Evolutionary conservation across 83 land plant species (phyloP).

Genomic region (Picea engelmannii): DNA sequence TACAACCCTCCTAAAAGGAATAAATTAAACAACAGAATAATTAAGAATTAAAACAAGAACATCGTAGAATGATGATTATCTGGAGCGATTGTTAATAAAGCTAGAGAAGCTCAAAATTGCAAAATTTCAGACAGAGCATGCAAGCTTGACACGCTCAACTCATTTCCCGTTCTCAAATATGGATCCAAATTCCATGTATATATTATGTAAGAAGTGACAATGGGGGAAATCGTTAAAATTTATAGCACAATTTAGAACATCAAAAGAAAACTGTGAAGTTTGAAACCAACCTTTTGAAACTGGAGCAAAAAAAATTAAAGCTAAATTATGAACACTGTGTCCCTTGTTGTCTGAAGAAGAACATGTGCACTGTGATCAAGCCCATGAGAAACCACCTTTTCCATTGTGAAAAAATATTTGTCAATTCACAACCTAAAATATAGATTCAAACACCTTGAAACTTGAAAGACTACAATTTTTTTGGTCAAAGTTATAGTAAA

Average conservation of each 20-base stretch:
- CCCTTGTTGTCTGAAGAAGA: slow-evolving; percentile 67
- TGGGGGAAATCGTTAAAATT: background rate
- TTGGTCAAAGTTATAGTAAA: background rate
- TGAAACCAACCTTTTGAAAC: background rate
- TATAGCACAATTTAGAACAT: background rate
- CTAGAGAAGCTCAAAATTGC: background rate
- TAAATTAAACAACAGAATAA: no score
- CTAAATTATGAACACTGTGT: slow-evolving; percentile 23
- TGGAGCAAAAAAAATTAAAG: background rate
- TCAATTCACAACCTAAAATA: background rate
- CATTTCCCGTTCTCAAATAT: background rate
- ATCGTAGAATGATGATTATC: no score
- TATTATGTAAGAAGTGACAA: background rate
- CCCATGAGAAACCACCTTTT: slow-evolving; percentile 89
- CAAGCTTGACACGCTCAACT: background rate
- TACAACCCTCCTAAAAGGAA: no score
- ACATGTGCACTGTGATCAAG: slow-evolving; percentile 83
- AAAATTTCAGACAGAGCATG: background rate
- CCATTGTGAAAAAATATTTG: background rate
- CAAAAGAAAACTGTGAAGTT: background rate
- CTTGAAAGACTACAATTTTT: background rate
- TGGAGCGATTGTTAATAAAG: background rate
- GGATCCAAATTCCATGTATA: background rate
- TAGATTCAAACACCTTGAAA: slow-evolving; percentile 11
- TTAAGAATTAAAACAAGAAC: no score